These are phyloP conservation scores for Talinum fruticosum DNA, from an alignment of 148 eudicot genomes.

Conservation along the genomic window DNA sequence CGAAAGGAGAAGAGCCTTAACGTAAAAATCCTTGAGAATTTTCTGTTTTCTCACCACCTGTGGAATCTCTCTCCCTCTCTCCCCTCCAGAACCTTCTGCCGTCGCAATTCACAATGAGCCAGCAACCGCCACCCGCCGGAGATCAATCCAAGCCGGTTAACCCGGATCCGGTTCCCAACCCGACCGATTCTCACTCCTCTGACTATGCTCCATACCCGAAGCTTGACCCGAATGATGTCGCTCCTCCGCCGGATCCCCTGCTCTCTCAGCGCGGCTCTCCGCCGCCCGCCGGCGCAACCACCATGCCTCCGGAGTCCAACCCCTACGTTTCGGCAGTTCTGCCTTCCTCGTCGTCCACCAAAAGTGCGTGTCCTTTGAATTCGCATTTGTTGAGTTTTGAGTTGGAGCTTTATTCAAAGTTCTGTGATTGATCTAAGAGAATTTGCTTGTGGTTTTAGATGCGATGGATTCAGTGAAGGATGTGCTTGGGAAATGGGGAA, in stretches of 20 bases:
- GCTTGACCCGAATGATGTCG: slow-evolving; percentile 68
- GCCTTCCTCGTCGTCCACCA: slow-evolving; percentile 39
- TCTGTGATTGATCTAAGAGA: not conserved
- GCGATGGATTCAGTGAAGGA: slow-evolving; percentile 69
- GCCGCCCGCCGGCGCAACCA: slow-evolving; percentile 37
- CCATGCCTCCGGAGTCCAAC: slow-evolving; percentile 76
- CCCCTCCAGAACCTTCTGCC: not conserved
- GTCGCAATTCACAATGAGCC: slow-evolving; percentile 23
- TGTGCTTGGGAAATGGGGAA: slow-evolving; percentile 83
- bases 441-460: slow-evolving; percentile 34
- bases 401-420: not conserved
- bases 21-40: not conserved
- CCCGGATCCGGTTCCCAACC: slow-evolving; percentile 11
- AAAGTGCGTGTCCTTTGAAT: slow-evolving; percentile 33
- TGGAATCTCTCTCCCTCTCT: not conserved
- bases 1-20: not conserved
- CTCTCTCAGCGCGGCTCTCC: slow-evolving; percentile 22
- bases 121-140: slow-evolving; percentile 14
- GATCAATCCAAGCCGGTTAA: slow-evolving; percentile 12
- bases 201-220: slow-evolving; percentile 84
- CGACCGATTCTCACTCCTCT: slow-evolving; percentile 33
- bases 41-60: not conserved
- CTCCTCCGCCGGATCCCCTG: slow-evolving; percentile 50
- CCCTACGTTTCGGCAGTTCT: slow-evolving; percentile 75
- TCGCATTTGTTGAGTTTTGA: not conserved